Evolutionary conservation across 345 rosid genomes (phyloP).

Genomic region (Erucastrum elatum): DNA sequence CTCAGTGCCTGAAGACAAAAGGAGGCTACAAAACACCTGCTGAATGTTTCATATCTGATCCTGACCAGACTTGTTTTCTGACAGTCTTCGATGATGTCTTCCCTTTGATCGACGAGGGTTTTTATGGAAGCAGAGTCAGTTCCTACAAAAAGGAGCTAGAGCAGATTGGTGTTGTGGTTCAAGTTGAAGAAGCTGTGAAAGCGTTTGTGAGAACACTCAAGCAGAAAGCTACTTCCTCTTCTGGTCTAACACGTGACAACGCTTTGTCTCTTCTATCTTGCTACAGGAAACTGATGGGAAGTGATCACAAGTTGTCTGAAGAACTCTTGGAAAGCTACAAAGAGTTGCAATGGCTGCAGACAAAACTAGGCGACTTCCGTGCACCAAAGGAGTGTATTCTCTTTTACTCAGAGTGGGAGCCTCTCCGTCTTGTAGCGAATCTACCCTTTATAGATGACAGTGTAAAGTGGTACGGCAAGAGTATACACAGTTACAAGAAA

Average conservation of each 20-base stretch:
- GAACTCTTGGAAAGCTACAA: slow-evolving; percentile 41
- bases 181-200: slow-evolving; percentile 48
- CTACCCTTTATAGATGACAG: slow-evolving; percentile 68
- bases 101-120: slow-evolving; percentile 43
- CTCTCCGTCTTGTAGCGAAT: slow-evolving; percentile 46
- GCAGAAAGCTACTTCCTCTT: slow-evolving; percentile 38
- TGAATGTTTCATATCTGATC: slow-evolving; percentile 57
- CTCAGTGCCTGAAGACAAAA: slow-evolving; percentile 54
- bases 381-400: slow-evolving; percentile 61
- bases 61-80: slow-evolving; percentile 58
- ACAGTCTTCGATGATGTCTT: slow-evolving; percentile 47
- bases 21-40: slow-evolving; percentile 49
- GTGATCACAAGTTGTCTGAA: slow-evolving; percentile 24
- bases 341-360: slow-evolving; percentile 58
- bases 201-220: slow-evolving; percentile 43
- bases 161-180: slow-evolving; percentile 50
- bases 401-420: slow-evolving; percentile 56
- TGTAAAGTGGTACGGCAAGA: slow-evolving; percentile 45
- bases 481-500: slow-evolving; percentile 43
- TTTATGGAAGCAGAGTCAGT: slow-evolving; percentile 44
- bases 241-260: slow-evolving; percentile 39
- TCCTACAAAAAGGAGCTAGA: slow-evolving; percentile 44
- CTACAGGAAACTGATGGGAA: slow-evolving; percentile 41
- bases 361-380: slow-evolving; percentile 54
- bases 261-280: slow-evolving; percentile 47